Percentiles rank a stretch among this genome's conserved stretches.
Conservation (phyloP, 2,329 filamentous ascomycete species). For the Fusarium dimerum region DNA sequence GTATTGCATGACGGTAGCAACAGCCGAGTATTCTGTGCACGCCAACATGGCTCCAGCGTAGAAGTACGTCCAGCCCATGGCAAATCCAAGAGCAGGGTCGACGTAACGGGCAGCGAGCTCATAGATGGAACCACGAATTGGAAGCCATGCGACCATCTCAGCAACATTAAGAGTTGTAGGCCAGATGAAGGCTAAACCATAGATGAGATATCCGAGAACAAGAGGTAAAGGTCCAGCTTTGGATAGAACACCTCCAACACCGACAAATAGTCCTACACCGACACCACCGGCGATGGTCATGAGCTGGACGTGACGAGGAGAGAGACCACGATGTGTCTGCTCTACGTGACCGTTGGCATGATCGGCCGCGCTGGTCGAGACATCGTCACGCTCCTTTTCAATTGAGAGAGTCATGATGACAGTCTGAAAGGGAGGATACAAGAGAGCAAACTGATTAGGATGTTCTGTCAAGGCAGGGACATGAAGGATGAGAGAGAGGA, state of each 20-base stretch:
- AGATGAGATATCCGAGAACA: constrained; percentile 46
- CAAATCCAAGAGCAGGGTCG: constrained; percentile 59
- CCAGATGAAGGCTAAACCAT: constrained; percentile 47
- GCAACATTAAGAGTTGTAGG: constrained; percentile 49
- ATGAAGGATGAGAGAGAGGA: too few species aligned
- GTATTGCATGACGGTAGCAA: constrained; percentile 46
- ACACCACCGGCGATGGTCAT: constrained; percentile 53
- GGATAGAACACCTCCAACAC: constrained; percentile 44
- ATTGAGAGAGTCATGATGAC: too few species aligned
- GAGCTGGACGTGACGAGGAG: constrained; percentile 48
- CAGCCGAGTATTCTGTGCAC: constrained; percentile 46
- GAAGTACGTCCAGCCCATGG: constrained; percentile 53
- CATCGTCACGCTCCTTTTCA: too few species aligned
- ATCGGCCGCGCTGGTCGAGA: too few species aligned
- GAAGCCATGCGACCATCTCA: constrained; percentile 60
- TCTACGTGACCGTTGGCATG: too few species aligned
- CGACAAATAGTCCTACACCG: constrained; percentile 48
- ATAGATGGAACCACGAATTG: constrained; percentile 56
- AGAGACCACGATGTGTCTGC: constrained; percentile 29
- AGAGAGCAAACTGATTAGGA: too few species aligned
- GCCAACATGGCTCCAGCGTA: constrained; percentile 48
- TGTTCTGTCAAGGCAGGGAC: too few species aligned
- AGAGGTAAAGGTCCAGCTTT: constrained; percentile 46
- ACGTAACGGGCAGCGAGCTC: constrained; percentile 56
- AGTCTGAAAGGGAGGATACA: too few species aligned